A percentile compares a stretch with the other conserved stretches of the same genome.
These are phyloP conservation scores for Dryas octopetala DNA, from an alignment of 306 rosid species.

Conservation along the genomic window DNA sequence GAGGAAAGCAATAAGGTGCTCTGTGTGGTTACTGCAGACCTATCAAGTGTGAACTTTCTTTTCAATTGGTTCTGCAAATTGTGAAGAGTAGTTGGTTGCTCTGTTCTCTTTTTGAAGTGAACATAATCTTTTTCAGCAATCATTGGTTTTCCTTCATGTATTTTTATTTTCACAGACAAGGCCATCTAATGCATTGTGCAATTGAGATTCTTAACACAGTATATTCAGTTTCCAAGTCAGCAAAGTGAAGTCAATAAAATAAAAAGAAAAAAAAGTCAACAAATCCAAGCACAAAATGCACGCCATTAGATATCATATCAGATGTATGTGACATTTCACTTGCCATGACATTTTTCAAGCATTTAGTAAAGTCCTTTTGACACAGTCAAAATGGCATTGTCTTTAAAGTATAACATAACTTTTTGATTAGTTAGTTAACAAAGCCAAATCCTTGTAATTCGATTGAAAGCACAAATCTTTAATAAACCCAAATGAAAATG, in stretches of 20 bases:
- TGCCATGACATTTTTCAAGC: background rate
- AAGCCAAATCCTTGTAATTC: background rate
- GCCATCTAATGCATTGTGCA: background rate
- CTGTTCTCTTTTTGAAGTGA: background rate
- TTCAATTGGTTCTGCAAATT: too few species aligned
- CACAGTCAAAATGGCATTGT: background rate
- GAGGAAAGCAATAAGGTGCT: background rate
- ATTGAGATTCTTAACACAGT: background rate
- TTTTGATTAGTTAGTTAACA: too few species aligned
- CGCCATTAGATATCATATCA: conserved; percentile 6
- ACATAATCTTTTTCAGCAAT: background rate
- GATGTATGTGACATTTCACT: background rate
- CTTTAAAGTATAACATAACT: background rate
- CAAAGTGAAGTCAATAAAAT: too few species aligned
- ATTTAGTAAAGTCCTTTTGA: background rate
- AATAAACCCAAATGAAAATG: background rate
- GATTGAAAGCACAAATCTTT: too few species aligned
- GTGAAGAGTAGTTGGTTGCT: too few species aligned
- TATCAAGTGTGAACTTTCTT: background rate
- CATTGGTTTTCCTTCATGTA: background rate
- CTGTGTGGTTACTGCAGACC: background rate
- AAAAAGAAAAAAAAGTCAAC: background rate
- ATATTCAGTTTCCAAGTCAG: background rate
- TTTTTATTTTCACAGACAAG: background rate
- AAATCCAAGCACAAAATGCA: background rate